These are phyloP conservation scores for Suillus lakei DNA, from an alignment of 768 basidiomycete species.

Conservation along the genomic window DNA sequence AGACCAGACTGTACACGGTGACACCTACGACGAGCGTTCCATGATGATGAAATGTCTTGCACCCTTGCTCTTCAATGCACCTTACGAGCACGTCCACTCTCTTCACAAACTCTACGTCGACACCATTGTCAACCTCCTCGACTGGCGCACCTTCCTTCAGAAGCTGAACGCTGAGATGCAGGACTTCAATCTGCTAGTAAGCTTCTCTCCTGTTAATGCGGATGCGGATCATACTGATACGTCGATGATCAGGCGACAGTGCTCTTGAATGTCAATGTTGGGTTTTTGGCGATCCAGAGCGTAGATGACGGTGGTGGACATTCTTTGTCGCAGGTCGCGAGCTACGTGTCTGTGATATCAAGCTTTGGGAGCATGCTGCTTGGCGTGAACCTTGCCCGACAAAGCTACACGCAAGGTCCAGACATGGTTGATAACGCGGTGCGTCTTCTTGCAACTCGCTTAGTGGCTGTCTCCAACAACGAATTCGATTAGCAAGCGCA, in stretches of 20 bases:
- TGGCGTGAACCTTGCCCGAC: slow-evolving; percentile 51
- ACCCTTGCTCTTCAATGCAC: slow-evolving; percentile 31
- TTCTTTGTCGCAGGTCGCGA: slow-evolving; percentile 51
- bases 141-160: slow-evolving; percentile 28
- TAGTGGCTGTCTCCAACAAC: neutral
- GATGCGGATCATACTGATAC: neutral
- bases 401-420: slow-evolving; percentile 43
- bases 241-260: slow-evolving; percentile 31
- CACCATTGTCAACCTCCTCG: slow-evolving; percentile 12
- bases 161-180: slow-evolving; percentile 31
- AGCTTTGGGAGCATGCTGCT: slow-evolving; percentile 55
- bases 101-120: slow-evolving; percentile 31
- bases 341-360: slow-evolving; percentile 52
- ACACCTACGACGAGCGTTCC: slow-evolving; percentile 15
- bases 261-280: slow-evolving; percentile 37
- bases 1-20: slow-evolving; percentile 42
- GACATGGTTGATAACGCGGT: slow-evolving; percentile 44
- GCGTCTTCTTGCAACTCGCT: slow-evolving; percentile 16
- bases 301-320: slow-evolving; percentile 27
- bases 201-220: slow-evolving; percentile 1
- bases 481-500: neutral
- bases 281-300: slow-evolving; percentile 37
- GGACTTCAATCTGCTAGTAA: slow-evolving; percentile 28
- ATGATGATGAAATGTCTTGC: slow-evolving; percentile 25
- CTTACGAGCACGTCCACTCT: slow-evolving; percentile 26